phyloP scores from a whole-genome alignment of 1,139 yeast genomes.

The Yamadazyma sp. region DNA sequence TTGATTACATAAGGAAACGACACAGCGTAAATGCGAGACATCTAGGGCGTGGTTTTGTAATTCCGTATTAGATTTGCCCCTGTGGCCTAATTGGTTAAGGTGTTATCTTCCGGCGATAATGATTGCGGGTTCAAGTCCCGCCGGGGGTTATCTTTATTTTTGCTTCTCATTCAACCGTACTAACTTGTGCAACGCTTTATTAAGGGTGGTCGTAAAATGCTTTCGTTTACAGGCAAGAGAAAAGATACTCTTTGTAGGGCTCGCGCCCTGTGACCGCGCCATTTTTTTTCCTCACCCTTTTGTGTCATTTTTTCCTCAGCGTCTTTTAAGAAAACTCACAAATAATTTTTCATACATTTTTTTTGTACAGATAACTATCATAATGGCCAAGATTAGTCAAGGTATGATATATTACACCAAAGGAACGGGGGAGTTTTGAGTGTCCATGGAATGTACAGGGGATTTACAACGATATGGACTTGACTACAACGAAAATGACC shows the following conservation, averaged over 20 bases:
- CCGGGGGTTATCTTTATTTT: slow-evolving; percentile 39
- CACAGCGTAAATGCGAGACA: no score
- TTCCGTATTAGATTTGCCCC: slow-evolving; percentile 30
- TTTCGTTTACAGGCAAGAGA: not conserved
- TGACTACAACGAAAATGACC: not conserved
- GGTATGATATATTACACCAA: slow-evolving; percentile 31
- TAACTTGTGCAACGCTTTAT: no score
- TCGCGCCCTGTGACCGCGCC: slow-evolving; percentile 19
- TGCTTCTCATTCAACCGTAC: slow-evolving; percentile 5
- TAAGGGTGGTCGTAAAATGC: slow-evolving; percentile 1
- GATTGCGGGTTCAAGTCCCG: slow-evolving; percentile 64
- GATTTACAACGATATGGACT: not conserved
- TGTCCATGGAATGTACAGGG: not conserved
- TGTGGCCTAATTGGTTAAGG: slow-evolving; percentile 61
- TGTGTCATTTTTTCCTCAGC: slow-evolving; percentile 9
- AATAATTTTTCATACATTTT: slow-evolving; percentile 16
- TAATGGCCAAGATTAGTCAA: slow-evolving; percentile 66
- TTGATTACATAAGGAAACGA: no score
- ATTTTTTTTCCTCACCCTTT: not conserved
- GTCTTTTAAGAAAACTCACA: not conserved
- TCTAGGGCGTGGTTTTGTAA: no score
- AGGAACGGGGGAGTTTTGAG: not conserved
- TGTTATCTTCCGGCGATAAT: slow-evolving; percentile 54
- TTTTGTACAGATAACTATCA: slow-evolving; percentile 16
- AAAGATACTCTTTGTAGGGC: slow-evolving; percentile 19